Evolutionary conservation across 805 yeast genomes (phyloP), one percentile per base, ranked within the genome.

Genomic region (Komagataella kurtzmanii): DNA sequence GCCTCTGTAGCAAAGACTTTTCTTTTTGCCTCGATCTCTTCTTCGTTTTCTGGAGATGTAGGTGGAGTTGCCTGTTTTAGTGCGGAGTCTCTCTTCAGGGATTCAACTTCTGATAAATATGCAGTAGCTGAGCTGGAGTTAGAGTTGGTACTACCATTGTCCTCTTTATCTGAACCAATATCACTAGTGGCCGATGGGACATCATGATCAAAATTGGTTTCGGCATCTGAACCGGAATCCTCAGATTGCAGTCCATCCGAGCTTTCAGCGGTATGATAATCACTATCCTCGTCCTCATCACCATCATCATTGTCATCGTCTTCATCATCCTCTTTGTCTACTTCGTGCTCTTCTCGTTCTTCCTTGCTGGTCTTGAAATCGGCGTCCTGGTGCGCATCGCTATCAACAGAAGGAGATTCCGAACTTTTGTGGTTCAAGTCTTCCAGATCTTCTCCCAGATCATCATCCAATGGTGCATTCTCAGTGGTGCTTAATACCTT

Each of bases 31-130:
- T 55, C 49, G 14, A 53, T 23, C 36, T 57, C 60, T 6, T 51
- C 43, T 5, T 54, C 59, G 43, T 63, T 68, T 44, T 66, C 69
- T 3, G 70, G 67, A 7, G 69, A 65, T 2, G 68, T 65, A n/a
- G 68, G 67, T 5, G 68, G 70, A 6, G 68, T 63, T 5, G 53
- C 59, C 30, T 55, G 54, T 44, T 17, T 43, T 36, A 55, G 56
- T 17, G 46, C 48, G 62, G 55, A 47, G 19, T 57, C 40, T 30
- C 14, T 30, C 40, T 30, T 30, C 40, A 30, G 6, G 12, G 40
- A 30, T 30, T 30, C 40, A 30, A 30, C 14, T 14, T 30, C 40
- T 7, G 40, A 30, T 4, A 30, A 8, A 30, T 10, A 30, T 5
- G 14, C 2, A 8, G 40, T 30, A 30, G 40, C 14, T 30, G 40